These are phyloP conservation scores for Aureobasidium melanogenum DNA, from an alignment of 2,329 filamentous ascomycete species.

Conservation along the genomic window DNA sequence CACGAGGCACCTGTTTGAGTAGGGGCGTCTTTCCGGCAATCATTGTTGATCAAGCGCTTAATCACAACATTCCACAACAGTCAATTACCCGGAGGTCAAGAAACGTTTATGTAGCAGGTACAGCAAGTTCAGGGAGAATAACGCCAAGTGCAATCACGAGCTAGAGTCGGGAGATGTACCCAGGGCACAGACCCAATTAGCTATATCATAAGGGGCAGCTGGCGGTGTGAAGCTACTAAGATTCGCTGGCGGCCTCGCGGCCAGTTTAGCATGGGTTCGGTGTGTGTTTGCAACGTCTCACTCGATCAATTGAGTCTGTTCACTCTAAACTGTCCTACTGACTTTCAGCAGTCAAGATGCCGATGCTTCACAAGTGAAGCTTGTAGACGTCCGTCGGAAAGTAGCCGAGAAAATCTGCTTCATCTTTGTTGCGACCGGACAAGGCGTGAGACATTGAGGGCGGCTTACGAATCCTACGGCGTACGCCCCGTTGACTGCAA, in stretches of 20 bases:
- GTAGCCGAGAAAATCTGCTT: background rate
- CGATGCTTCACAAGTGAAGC: background rate
- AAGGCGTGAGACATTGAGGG: background rate
- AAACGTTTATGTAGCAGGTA: background rate
- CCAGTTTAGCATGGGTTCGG: background rate
- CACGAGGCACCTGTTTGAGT: background rate
- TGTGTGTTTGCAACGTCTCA: background rate
- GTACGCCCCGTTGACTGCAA: background rate
- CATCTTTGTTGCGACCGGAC: conserved; percentile 2
- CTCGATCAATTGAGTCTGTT: background rate
- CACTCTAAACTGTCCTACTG: too few species aligned
- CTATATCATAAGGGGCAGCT: background rate
- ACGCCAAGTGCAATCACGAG: background rate
- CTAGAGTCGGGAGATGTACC: background rate
- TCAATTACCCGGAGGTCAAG: background rate
- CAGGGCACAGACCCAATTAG: background rate
- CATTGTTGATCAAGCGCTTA: background rate
- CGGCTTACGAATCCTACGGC: background rate
- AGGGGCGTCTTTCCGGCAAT: background rate
- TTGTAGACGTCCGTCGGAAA: background rate
- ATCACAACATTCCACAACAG: background rate
- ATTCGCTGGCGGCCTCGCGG: conserved; percentile 1
- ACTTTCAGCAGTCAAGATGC: background rate
- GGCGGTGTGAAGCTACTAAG: conserved; percentile 3
- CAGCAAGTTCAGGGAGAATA: background rate